phyloP scores from a whole-genome alignment of 1,139 yeast species.

The Pichia sp. region DNA sequence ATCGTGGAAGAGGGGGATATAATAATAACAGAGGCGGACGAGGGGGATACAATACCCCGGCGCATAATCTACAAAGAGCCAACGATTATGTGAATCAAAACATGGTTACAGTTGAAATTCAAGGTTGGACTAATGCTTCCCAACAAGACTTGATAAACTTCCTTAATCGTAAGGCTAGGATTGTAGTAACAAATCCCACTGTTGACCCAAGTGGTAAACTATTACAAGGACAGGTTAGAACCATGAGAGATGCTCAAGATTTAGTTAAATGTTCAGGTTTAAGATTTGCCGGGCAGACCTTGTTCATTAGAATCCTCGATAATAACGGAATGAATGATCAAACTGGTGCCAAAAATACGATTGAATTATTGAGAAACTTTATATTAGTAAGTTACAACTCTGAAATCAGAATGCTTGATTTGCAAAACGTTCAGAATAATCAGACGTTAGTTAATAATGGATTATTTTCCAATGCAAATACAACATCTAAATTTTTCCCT shows the following conservation, averaged over 20 bases:
- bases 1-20: constrained; percentile 44
- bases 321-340: constrained; percentile 19
- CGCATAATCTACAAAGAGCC: constrained; percentile 21
- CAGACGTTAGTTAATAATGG: constrained; percentile 59
- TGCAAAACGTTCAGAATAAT: constrained; percentile 66
- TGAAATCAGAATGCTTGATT: constrained; percentile 60
- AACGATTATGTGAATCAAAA: constrained; percentile 37
- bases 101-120: constrained; percentile 52
- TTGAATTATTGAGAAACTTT: constrained; percentile 59
- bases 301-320: constrained; percentile 48
- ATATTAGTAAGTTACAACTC: constrained; percentile 65
- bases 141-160: constrained; percentile 65
- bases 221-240: constrained; percentile 50
- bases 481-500: constrained; percentile 75
- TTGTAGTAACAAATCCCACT: constrained; percentile 46
- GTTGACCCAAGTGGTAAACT: constrained; percentile 44
- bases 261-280: constrained; percentile 67
- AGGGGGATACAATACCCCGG: constrained; percentile 20
- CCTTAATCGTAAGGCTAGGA: constrained; percentile 61
- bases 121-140: constrained; percentile 80
- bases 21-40: constrained; percentile 16
- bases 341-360: constrained; percentile 39
- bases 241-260: constrained; percentile 52
- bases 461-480: constrained; percentile 52
- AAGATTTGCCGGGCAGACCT: constrained; percentile 70